Evolutionary conservation across 2,329 filamentous ascomycete species (phyloP).

Genomic region (Verticillium zaregamsianum): DNA sequence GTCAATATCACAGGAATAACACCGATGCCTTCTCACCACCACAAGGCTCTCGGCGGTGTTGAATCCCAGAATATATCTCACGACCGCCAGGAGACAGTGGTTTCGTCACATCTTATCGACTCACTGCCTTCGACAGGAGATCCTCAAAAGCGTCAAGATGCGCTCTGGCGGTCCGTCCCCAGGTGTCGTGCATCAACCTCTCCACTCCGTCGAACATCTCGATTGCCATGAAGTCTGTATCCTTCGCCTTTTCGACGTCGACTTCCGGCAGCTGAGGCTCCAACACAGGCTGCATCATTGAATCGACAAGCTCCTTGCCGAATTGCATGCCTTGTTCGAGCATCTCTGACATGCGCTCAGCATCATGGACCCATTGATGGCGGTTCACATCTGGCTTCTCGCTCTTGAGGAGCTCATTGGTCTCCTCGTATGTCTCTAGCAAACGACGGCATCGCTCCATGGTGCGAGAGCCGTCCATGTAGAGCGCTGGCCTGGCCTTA

Average conservation of each 20-base stretch:
- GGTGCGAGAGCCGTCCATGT: not conserved
- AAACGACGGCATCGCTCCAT: not conserved
- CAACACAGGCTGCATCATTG: conserved; percentile 20
- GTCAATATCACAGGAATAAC: not conserved
- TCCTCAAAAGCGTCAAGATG: not conserved
- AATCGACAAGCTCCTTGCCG: conserved; percentile 18
- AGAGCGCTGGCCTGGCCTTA: not conserved
- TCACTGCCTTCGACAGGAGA: not conserved
- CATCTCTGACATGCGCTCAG: conserved; percentile 21
- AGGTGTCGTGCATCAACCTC: conserved; percentile 19
- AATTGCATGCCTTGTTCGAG: conserved; percentile 19
- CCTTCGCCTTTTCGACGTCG: conserved; percentile 10
- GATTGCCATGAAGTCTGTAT: conserved; percentile 27
- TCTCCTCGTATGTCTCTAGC: not conserved
- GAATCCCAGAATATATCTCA: not conserved
- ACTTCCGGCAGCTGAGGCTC: not conserved
- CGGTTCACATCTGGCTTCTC: not conserved
- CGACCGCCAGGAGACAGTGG: no score
- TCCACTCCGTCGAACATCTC: conserved; percentile 24
- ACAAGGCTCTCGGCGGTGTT: no score
- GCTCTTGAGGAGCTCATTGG: not conserved
- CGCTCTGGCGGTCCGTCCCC: conserved; percentile 18
- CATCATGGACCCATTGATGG: conserved; percentile 26
- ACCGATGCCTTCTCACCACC: not conserved
- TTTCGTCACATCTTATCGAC: not conserved